Evolutionary conservation across 2,329 filamentous ascomycete species (phyloP), one percentile per base, ranked within the genome.

Genomic region (Verticillium tricorpus): DNA sequence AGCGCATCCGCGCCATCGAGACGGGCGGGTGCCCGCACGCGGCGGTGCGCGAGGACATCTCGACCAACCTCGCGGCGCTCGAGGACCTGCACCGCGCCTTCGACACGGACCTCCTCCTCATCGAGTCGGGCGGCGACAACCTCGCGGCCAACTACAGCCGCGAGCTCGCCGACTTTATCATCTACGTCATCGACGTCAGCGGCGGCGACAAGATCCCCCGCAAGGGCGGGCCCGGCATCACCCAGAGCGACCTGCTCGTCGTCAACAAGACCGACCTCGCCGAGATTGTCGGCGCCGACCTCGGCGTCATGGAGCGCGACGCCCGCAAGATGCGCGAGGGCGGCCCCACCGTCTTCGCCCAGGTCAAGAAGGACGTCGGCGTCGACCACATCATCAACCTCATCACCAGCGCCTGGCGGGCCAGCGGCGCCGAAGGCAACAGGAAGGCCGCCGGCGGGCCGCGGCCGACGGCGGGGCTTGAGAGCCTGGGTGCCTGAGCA

Each of bases 241-340:
- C 95, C 5, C 94, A 97, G 79, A 95, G 91, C 69, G 95, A 99
- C 72, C 74, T 99, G 74, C 77, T 99, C 66, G 85, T 99, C 22
- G 92, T 99, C 59, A 99, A 99, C 78, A 99, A 99, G 87, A 97
- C 93, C 55, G 95, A 99, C 78, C 76, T 99, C 67, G 93, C 95
- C 0, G 89, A 93, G 77, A 86, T 91, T 6, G 89, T 99, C 28
- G 95, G 95, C 15, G 95, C 95, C 0, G 95, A 98, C 75, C 74
- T 99, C 68, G 84, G 78, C 22, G 92, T 99, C 54, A 99, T 99
- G 95, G 95, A 98, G 79, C 80, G 93, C 62, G 95, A 98, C 77
- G 90, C 93, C 15, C 84, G 92, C 69, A 94, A 93, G 83, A 99
- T 99, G 86, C 85, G 95, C 59, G 94, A 98, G 76, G 94, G 93